These are phyloP conservation scores for Aspergillus phoenicis DNA, from an alignment of 2,329 filamentous ascomycete species.

Conservation along the genomic window DNA sequence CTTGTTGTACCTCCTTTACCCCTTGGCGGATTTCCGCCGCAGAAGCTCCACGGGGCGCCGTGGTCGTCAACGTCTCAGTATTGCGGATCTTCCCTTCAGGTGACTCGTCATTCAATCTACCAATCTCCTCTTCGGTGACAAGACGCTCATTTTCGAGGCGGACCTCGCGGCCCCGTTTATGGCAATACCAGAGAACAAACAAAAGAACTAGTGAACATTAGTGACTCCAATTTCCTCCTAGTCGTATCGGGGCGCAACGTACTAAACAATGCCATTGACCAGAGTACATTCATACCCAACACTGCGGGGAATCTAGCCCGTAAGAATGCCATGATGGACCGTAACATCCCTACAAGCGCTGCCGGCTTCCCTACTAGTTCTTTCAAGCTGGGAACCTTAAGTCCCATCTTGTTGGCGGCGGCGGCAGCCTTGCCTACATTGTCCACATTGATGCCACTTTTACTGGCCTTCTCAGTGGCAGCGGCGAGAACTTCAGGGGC, in stretches of 20 bases:
- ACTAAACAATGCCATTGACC: slow-evolving; percentile 87
- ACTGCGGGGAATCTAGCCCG: slow-evolving; percentile 88
- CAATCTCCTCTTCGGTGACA: slow-evolving; percentile 49
- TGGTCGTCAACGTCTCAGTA: slow-evolving; percentile 44
- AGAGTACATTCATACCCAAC: slow-evolving; percentile 85
- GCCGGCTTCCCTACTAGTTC: slow-evolving; percentile 83
- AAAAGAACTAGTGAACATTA: slow-evolving; percentile 66
- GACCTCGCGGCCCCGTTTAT: slow-evolving; percentile 88
- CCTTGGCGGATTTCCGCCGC: slow-evolving; percentile 44
- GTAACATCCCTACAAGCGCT: slow-evolving; percentile 79
- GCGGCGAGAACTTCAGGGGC: slow-evolving; percentile 82
- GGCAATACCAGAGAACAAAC: slow-evolving; percentile 96
- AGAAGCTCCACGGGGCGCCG: slow-evolving; percentile 44
- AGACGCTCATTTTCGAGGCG: slow-evolving; percentile 68
- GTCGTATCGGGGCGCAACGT: slow-evolving; percentile 43
- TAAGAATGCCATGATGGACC: slow-evolving; percentile 86
- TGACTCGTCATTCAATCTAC: slow-evolving; percentile 41
- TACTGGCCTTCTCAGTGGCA: slow-evolving; percentile 66
- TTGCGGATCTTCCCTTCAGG: slow-evolving; percentile 35
- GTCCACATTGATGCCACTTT: slow-evolving; percentile 63
- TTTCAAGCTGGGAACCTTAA: slow-evolving; percentile 72
- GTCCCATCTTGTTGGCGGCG: slow-evolving; percentile 65
- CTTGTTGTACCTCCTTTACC: slow-evolving; percentile 42
- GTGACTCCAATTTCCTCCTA: slow-evolving; percentile 6
- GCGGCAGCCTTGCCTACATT: slow-evolving; percentile 55